A percentile compares a stretch with the other conserved stretches of the same genome.
Evolutionary conservation across 2,329 filamentous ascomycete species (phyloP).

Genomic region (Byssoonygena ceratinophila): DNA sequence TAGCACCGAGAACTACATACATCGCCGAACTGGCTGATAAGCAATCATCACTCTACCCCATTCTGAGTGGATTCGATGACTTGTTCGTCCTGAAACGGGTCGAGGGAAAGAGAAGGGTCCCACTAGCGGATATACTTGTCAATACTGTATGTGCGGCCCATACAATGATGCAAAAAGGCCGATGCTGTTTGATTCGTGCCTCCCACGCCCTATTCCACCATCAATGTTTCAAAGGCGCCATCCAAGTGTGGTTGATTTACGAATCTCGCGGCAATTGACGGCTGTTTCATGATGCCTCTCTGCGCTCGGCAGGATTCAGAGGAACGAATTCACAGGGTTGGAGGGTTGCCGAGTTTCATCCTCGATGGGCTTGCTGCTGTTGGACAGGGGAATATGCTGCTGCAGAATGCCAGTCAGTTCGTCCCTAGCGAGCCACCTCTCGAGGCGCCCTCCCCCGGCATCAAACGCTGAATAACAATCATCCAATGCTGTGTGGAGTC

Average conservation of each 20-base stretch:
- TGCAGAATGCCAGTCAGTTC: conserved; percentile 3
- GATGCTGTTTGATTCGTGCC: neutral
- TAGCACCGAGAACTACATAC: neutral
- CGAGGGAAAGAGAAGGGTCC: neutral
- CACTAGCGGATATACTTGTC: neutral
- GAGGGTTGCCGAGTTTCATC: neutral
- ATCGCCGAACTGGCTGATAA: too few relatives aligned
- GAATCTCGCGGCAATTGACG: conserved; percentile 5
- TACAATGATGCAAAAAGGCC: neutral
- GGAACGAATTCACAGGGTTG: neutral
- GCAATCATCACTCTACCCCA: too few relatives aligned
- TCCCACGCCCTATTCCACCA: neutral
- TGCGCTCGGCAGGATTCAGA: neutral
- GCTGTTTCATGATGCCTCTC: neutral
- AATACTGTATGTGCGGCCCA: neutral
- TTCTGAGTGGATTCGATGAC: neutral
- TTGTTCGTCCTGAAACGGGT: neutral
- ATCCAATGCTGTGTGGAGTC: neutral
- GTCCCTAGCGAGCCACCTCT: neutral
- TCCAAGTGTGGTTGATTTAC: neutral
- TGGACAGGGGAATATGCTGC: conserved; percentile 1
- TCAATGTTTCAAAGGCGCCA: neutral
- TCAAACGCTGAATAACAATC: neutral
- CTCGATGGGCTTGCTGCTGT: conserved; percentile 1
- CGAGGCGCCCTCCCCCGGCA: neutral